Conservation (phyloP, 225 moss, liverwort and hornwort genomes). For the Climacium dendroides region DNA sequence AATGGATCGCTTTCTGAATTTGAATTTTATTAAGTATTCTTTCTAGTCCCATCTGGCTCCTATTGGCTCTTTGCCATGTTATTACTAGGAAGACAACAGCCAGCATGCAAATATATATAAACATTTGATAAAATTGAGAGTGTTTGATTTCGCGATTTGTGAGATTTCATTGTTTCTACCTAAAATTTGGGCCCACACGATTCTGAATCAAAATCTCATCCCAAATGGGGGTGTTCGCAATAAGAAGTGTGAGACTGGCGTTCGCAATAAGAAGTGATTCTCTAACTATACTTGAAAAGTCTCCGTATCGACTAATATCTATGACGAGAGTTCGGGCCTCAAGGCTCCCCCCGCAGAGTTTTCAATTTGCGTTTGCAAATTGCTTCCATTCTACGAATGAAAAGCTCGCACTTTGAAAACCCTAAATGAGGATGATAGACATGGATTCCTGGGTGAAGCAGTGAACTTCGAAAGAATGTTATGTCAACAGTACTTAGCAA, state of each 20-base stretch:
- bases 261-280: not conserved
- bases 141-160: not conserved
- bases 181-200: not conserved
- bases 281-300: not conserved
- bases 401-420: not conserved
- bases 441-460: not conserved
- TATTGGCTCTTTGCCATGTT: not conserved
- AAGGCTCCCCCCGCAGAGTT: not conserved
- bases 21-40: not conserved
- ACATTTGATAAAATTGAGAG: not conserved
- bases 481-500: not conserved
- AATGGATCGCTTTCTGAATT: not conserved
- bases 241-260: not conserved
- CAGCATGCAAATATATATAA: not conserved
- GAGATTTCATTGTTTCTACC: not conserved
- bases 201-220: not conserved
- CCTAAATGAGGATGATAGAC: not conserved
- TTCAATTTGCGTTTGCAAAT: not conserved
- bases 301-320: not conserved
- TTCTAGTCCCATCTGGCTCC: not conserved
- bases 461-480: not conserved
- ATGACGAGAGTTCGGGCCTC: not conserved
- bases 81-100: not conserved
- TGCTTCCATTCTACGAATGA: not conserved
- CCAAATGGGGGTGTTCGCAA: not conserved